Percentiles rank a stretch among this genome's conserved stretches.
Conservation (phyloP, 148 eudicot genomes). For the Limonium bicolor region DNA sequence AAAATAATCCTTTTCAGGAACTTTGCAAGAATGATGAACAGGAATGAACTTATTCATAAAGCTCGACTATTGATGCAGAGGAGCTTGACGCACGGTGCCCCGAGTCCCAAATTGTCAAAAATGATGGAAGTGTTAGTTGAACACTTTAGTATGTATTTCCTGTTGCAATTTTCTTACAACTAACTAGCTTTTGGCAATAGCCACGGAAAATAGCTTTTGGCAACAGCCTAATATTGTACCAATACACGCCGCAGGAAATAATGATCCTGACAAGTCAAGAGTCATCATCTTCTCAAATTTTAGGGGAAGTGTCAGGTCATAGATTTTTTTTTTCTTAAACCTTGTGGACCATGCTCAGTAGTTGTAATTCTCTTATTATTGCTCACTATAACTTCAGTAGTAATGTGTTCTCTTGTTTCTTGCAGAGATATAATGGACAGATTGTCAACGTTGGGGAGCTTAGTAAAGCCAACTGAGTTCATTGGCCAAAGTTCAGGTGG, state of each 20-base stretch:
- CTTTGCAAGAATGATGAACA: constrained; percentile 51
- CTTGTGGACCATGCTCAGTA: no score
- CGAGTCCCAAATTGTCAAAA: constrained; percentile 85
- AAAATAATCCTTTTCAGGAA: constrained; percentile 41
- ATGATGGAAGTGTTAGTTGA: constrained; percentile 69
- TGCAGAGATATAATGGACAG: constrained; percentile 78
- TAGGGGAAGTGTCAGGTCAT: constrained; percentile 94
- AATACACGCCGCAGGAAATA: constrained; percentile 48
- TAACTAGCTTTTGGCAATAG: no score
- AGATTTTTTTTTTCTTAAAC: no score
- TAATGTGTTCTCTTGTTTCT: background rate
- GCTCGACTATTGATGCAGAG: constrained; percentile 66
- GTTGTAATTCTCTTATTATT: constrained; percentile 2
- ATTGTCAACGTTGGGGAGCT: constrained; percentile 32
- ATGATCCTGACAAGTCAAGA: constrained; percentile 68
- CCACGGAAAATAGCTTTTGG: no score
- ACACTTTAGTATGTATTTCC: constrained; percentile 71
- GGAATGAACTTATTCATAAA: constrained; percentile 53
- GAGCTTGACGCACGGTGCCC: constrained; percentile 69
- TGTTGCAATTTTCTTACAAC: constrained; percentile 1
- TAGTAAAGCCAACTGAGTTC: constrained; percentile 79
- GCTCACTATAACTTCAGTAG: background rate
- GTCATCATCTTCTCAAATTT: constrained; percentile 91
- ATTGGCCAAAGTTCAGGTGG: constrained; percentile 92
- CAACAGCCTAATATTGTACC: no score